Evolutionary conservation across 129 eudicot genomes (phyloP).

Genomic region (Scalesia atractyloides): DNA sequence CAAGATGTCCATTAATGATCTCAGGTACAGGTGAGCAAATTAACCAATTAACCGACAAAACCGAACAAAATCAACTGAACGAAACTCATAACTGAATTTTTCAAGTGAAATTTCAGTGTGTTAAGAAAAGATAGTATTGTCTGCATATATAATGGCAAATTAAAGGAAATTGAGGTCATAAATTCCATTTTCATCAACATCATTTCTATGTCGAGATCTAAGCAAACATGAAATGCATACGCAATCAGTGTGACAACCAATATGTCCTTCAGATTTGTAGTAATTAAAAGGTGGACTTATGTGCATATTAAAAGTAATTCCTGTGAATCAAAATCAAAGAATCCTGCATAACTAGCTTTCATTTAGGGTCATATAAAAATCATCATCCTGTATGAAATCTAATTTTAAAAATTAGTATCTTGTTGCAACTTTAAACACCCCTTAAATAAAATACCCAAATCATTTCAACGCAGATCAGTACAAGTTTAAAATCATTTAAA

Average conservation of each 20-base stretch:
- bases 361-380: background rate
- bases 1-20: conserved; percentile 8
- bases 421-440: too few relatives aligned
- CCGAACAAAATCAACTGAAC: too few relatives aligned
- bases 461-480: background rate
- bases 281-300: background rate
- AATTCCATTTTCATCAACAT: background rate
- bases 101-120: background rate
- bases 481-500: background rate
- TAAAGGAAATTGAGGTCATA: background rate
- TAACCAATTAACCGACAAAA: too few relatives aligned
- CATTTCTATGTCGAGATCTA: background rate
- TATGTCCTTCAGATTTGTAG: background rate
- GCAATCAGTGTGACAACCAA: background rate
- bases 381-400: background rate
- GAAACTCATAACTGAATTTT: too few relatives aligned
- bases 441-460: background rate
- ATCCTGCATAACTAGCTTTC: background rate
- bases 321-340: background rate
- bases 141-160: background rate
- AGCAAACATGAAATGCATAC: background rate
- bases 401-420: too few relatives aligned
- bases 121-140: background rate
- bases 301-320: background rate
- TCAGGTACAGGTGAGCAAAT: background rate